Evolutionary conservation across 1,284 basidiomycete genomes (phyloP), one percentile per base, ranked within the genome.

Genomic region (Moniliella sp.): DNA sequence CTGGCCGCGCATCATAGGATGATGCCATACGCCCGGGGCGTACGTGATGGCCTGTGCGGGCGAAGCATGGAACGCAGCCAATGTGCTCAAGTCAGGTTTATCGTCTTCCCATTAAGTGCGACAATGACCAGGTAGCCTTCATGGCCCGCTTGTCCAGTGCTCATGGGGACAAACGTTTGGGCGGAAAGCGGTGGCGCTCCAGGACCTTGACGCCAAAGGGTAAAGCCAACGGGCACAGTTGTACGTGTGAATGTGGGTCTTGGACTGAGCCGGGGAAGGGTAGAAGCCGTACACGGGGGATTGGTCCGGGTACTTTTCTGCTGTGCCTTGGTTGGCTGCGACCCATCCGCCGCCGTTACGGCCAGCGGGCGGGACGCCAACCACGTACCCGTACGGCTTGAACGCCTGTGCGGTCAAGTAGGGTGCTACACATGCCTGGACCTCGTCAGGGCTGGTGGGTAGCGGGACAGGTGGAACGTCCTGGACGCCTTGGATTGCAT

Each of bases 311-410:
- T 38, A 52, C 37, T 57, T 57, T 11, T 33, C 21, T 4, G 50
- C 51, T 3, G 50, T 54, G 25, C 49, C 53, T 28, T 54, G 53
- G 31, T 57, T 57, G 28, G 54, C 52, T 5, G 34, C 26, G 46
- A 45, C 29, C 45, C 43, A 12, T 37, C 28, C 29, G n/a, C n/a
- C n/a, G n/a, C n/a, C n/a, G n/a, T n/a, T n/a, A n/a, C 18, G 5
- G 19, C 4, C 28, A 21, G 33, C 11, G 21, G 8, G 12, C 13
- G 19, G 15, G 2, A 36, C 40, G 16, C 39, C 42, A 38, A 55
- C 45, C 4, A 53, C 46, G n/a, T 39, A 31, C n/a, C 52, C 52
- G 26, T 52, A 55, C 3, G 30, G 14, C 9, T 31, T 39, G 30
- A 51, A 56, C 9, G 32, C 37, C 1, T 30, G 23, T 7, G 39